phyloP scores from a whole-genome alignment of 768 basidiomycete genomes.

The Butyriboletus loyo region DNA sequence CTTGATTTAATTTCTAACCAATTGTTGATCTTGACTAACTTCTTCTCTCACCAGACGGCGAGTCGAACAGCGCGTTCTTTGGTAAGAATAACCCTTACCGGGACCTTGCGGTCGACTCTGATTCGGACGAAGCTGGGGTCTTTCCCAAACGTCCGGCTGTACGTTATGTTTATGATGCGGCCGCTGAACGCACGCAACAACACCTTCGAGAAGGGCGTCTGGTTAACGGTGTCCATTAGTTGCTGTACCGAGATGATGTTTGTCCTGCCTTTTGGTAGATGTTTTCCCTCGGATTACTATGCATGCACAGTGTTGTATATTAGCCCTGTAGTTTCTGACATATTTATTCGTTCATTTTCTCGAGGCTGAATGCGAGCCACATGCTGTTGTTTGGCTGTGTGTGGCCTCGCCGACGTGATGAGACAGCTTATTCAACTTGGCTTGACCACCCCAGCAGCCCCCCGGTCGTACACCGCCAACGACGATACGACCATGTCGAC shows the following conservation, averaged over 20 bases:
- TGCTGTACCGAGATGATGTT: slow-evolving; percentile 3
- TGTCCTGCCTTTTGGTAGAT: slow-evolving; percentile 11
- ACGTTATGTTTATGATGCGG: slow-evolving; percentile 89
- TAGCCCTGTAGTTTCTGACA: slow-evolving; percentile 22
- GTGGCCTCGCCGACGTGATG: background rate
- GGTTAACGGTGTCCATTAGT: slow-evolving; percentile 49
- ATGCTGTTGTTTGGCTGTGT: slow-evolving; percentile 28
- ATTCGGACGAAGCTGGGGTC: slow-evolving; percentile 44
- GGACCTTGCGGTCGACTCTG: slow-evolving; percentile 42
- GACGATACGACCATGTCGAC: slow-evolving; percentile 17
- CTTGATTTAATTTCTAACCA: background rate
- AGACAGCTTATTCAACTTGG: background rate
- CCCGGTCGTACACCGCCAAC: background rate
- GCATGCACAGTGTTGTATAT: slow-evolving; percentile 24
- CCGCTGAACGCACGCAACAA: slow-evolving; percentile 73
- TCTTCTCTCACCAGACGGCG: slow-evolving; percentile 33
- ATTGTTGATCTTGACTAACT: background rate
- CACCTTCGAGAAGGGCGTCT: slow-evolving; percentile 46
- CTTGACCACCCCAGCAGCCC: background rate
- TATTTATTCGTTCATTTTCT: slow-evolving; percentile 23
- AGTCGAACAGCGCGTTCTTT: slow-evolving; percentile 57
- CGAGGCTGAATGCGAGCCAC: background rate
- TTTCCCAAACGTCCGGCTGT: slow-evolving; percentile 45
- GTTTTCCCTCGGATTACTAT: slow-evolving; percentile 8
- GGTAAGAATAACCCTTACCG: slow-evolving; percentile 36